phyloP scores from a whole-genome alignment of 2,329 filamentous ascomycete species.

The Pezicula neosporulosa region DNA sequence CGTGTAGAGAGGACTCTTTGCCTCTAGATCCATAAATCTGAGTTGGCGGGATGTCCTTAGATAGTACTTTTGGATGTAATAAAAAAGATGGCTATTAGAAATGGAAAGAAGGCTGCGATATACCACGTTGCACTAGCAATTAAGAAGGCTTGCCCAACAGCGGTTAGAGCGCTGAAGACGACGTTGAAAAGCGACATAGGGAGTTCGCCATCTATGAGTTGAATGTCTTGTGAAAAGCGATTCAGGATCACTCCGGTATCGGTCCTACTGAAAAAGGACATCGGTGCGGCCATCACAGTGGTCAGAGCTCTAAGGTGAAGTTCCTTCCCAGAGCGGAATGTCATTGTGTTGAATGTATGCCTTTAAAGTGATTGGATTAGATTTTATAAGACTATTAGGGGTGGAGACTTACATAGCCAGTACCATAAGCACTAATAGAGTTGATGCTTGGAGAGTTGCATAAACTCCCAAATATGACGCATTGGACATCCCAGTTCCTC shows the following conservation, averaged over 20 bases:
- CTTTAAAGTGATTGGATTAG: neutral
- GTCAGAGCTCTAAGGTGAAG: neutral
- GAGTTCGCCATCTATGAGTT: slow-evolving; percentile 18
- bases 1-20: slow-evolving; percentile 37
- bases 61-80: slow-evolving; percentile 34
- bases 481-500: slow-evolving; percentile 9
- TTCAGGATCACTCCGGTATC: slow-evolving; percentile 6
- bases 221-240: slow-evolving; percentile 16
- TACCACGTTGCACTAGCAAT: slow-evolving; percentile 29
- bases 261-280: slow-evolving; percentile 7
- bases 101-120: slow-evolving; percentile 16
- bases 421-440: neutral
- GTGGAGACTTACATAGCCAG: neutral
- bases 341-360: neutral
- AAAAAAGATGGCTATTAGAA: slow-evolving; percentile 5
- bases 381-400: too few relatives aligned
- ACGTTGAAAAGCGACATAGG: slow-evolving; percentile 24
- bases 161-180: neutral
- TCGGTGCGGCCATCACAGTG: slow-evolving; percentile 2
- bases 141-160: neutral
- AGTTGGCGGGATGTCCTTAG: slow-evolving; percentile 42
- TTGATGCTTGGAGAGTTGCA: neutral
- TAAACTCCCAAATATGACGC: slow-evolving; percentile 18
- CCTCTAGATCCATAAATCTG: slow-evolving; percentile 40
- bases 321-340: neutral